Evolutionary conservation across 768 basidiomycete species (phyloP), one percentile per base, ranked within the genome.

Genomic region (Mrakia blollopis): DNA sequence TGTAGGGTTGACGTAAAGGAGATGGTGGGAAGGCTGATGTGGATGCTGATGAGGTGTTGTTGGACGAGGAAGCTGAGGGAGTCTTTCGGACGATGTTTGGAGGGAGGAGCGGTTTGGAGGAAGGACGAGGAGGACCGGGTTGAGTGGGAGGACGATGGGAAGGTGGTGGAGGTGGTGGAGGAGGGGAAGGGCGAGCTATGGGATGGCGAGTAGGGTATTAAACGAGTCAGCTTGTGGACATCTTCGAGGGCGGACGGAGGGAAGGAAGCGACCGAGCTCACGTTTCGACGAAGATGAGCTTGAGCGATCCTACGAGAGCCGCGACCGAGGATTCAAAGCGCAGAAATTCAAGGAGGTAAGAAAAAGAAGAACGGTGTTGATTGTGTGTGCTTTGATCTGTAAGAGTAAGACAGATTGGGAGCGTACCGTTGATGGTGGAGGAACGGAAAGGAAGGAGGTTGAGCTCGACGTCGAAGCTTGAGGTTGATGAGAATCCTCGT

Each of bases 81-180:
- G 65, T 25, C 23, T 39, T 68, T 37, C 65, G 65, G 23, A 68
- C 65, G 39, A 68, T 35, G 65, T 68, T 68, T 37, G 65, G 65
- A 37, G 65, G 65, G 16, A 68, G 65, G 3, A 39, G 35, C 5
- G 65, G 65, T 39, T 68, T 68, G 18, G 65, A 68, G 25, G 65
- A 68, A 18, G 65, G 37, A 8, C 65, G 65, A 39, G 65, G 65
- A 18, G 35, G 35, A 10, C 65, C 65, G 2, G 65, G 35, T n/a
- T 37, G 35, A 39, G 39, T 2, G 9, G 65, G 65, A 13, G 65
- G 65, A 25, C 65, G 65, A 41, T 68, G 35, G 5, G 65, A 68
- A 11, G 65, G 65, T 0, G 65, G 65, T 3, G 65, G 65, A 39
- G 63, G 63, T 32, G 63, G 35, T 35, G 65, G 63, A 35, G 32